A percentile compares a stretch with the other conserved stretches of the same genome.
These are phyloP conservation scores for Aspergillus haitiensis DNA, from an alignment of 495 filamentous ascomycete species.

Conservation along the genomic window DNA sequence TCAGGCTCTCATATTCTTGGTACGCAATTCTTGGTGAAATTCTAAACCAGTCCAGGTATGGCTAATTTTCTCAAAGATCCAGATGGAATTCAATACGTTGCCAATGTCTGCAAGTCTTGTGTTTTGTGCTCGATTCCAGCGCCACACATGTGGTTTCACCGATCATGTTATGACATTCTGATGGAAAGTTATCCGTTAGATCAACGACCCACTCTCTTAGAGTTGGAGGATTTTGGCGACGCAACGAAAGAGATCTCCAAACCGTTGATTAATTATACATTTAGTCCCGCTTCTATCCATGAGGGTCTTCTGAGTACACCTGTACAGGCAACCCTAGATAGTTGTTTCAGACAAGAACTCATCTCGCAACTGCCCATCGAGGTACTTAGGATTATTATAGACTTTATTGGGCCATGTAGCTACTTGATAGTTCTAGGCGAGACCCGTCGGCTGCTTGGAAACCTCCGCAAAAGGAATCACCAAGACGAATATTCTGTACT, in stretches of 20 bases:
- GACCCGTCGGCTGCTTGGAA: conserved; percentile 2
- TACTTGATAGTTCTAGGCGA: neutral
- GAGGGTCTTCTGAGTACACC: neutral
- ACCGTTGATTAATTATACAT: neutral
- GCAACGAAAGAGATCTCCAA: neutral
- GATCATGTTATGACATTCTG: neutral
- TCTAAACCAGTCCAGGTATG: neutral
- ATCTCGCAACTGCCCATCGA: neutral
- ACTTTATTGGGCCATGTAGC: neutral
- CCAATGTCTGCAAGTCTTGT: neutral
- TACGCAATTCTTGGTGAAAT: neutral
- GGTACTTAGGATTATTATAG: conserved; percentile 1
- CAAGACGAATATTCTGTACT: neutral
- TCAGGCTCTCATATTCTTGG: neutral
- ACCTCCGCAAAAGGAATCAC: neutral
- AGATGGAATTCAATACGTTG: neutral
- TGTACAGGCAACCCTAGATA: neutral
- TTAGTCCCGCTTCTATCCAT: neutral
- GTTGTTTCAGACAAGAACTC: neutral
- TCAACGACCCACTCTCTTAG: neutral
- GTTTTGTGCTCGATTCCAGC: neutral
- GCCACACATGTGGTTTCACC: conserved; percentile 2
- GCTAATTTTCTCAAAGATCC: conserved; percentile 1
- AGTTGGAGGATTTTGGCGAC: conserved; percentile 1
- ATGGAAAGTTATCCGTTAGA: conserved; percentile 1